Percentiles rank a stretch among this genome's conserved stretches.
These are phyloP conservation scores for Lyophyllum shimeji DNA, from an alignment of 768 basidiomycete species.

Conservation along the genomic window DNA sequence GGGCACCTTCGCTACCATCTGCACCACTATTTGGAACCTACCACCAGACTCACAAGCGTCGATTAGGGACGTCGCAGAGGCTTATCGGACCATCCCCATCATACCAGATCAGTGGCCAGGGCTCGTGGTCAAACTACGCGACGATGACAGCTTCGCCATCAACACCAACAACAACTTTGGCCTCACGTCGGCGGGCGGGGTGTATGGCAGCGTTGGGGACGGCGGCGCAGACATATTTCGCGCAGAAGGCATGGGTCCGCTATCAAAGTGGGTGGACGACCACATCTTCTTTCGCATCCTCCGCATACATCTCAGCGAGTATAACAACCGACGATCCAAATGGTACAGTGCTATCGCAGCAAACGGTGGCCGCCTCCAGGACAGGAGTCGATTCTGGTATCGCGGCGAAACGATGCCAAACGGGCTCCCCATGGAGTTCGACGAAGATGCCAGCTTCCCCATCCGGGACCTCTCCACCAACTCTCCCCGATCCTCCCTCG, in stretches of 20 bases:
- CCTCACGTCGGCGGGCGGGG: slow-evolving; percentile 10
- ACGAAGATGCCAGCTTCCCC: slow-evolving; percentile 23
- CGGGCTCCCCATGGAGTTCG: slow-evolving; percentile 25
- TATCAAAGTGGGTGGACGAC: slow-evolving; percentile 29
- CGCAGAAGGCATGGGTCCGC: slow-evolving; percentile 19
- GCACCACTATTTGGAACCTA: slow-evolving; percentile 26
- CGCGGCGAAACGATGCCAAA: slow-evolving; percentile 16
- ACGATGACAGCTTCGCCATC: slow-evolving; percentile 16
- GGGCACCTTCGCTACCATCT: slow-evolving; percentile 39
- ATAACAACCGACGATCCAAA: background rate
- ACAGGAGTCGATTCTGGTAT: slow-evolving; percentile 19
- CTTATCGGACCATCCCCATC: slow-evolving; percentile 31
- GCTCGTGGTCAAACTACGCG: slow-evolving; percentile 19
- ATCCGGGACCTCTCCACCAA: slow-evolving; percentile 20
- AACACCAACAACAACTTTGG: slow-evolving; percentile 26
- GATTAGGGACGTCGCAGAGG: slow-evolving; percentile 37
- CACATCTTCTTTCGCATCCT: slow-evolving; percentile 27
- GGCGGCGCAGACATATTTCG: slow-evolving; percentile 22
- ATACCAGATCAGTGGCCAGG: slow-evolving; percentile 34
- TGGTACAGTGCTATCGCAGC: slow-evolving; percentile 10
- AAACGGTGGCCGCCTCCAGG: background rate
- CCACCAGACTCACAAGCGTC: slow-evolving; percentile 37
- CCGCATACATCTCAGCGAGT: background rate
- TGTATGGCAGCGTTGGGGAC: slow-evolving; percentile 22
- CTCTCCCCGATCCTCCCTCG: slow-evolving; percentile 15